A percentile compares a stretch with the other conserved stretches of the same genome.
Evolutionary conservation across 2,329 filamentous ascomycete genomes (phyloP).

Genomic region (Calonectria hongkongensis): DNA sequence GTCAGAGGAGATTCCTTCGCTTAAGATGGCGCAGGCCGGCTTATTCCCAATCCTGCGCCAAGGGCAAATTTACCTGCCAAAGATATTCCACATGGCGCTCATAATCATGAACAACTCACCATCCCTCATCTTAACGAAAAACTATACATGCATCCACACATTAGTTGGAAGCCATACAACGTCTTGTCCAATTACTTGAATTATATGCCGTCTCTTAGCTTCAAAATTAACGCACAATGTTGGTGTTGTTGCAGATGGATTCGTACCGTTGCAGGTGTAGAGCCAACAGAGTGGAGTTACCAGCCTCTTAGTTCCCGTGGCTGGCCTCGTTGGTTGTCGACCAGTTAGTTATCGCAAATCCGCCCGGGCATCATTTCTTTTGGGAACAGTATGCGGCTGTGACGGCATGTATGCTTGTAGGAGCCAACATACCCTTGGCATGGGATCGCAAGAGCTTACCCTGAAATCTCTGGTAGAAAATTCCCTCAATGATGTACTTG

Average conservation of each 20-base stretch:
- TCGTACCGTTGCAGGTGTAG: not conserved
- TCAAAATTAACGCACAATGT: not conserved
- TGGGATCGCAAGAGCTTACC: not conserved
- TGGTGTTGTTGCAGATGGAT: not conserved
- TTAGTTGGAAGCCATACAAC: not conserved
- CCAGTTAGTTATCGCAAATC: not conserved
- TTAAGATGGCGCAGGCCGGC: not conserved
- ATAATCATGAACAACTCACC: conserved; percentile 8
- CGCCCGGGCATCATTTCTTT: not conserved
- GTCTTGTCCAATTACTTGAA: conserved; percentile 1
- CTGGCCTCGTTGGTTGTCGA: conserved; percentile 14
- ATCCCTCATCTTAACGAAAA: not conserved
- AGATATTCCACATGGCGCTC: conserved; percentile 15
- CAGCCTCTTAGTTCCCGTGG: conserved; percentile 4
- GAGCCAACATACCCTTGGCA: not conserved
- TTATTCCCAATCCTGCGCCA: not conserved
- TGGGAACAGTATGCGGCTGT: not conserved
- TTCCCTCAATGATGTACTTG: not conserved
- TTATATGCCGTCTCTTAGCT: not conserved
- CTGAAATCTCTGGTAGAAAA: not conserved
- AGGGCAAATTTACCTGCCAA: not conserved
- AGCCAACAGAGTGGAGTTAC: conserved; percentile 11
- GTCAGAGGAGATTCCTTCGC: conserved; percentile 13
- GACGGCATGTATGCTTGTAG: conserved; percentile 1
- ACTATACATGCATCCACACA: not conserved